A percentile compares a stretch with the other conserved stretches of the same genome.
These are phyloP conservation scores for Erythrobasidium yunnanense DNA, from an alignment of 768 basidiomycete genomes.

Conservation along the genomic window DNA sequence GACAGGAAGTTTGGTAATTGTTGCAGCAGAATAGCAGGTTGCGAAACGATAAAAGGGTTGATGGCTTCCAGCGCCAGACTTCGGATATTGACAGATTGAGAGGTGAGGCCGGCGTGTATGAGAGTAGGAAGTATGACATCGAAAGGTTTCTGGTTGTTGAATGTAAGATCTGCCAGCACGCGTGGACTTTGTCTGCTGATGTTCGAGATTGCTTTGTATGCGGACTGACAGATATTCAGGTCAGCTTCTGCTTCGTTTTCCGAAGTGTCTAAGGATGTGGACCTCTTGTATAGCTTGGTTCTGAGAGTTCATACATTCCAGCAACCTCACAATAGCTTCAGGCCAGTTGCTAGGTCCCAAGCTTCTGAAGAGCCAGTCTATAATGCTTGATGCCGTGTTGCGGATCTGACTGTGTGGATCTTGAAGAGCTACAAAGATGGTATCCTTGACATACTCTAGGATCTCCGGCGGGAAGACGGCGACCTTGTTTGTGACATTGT, in stretches of 20 bases:
- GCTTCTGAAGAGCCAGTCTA: conserved; percentile 75
- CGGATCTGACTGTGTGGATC: conserved; percentile 65
- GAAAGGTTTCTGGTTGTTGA: conserved; percentile 77
- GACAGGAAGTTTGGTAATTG: conserved; percentile 91
- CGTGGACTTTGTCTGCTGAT: conserved; percentile 94
- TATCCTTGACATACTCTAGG: conserved; percentile 47
- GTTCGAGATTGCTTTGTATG: conserved; percentile 86
- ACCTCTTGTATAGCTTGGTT: conserved; percentile 79
- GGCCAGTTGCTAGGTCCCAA: conserved; percentile 89
- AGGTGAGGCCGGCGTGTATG: conserved; percentile 64
- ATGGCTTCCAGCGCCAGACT: conserved; percentile 86
- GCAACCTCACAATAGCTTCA: conserved; percentile 76
- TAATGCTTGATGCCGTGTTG: conserved; percentile 84
- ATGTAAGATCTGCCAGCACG: conserved; percentile 76
- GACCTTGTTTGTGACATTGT: conserved; percentile 72
- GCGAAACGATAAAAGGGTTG: conserved; percentile 49
- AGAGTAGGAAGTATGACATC: conserved; percentile 97
- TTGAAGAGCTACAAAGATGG: conserved; percentile 67
- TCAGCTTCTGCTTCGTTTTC: background rate
- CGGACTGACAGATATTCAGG: conserved; percentile 51
- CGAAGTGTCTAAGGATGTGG: conserved; percentile 38
- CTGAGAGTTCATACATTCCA: conserved; percentile 62
- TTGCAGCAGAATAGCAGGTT: conserved; percentile 72
- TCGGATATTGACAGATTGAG: conserved; percentile 86
- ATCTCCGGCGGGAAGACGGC: conserved; percentile 54